Evolutionary conservation across 345 rosid species (phyloP), one percentile per base, ranked within the genome.

Genomic region (Brassica incana): DNA sequence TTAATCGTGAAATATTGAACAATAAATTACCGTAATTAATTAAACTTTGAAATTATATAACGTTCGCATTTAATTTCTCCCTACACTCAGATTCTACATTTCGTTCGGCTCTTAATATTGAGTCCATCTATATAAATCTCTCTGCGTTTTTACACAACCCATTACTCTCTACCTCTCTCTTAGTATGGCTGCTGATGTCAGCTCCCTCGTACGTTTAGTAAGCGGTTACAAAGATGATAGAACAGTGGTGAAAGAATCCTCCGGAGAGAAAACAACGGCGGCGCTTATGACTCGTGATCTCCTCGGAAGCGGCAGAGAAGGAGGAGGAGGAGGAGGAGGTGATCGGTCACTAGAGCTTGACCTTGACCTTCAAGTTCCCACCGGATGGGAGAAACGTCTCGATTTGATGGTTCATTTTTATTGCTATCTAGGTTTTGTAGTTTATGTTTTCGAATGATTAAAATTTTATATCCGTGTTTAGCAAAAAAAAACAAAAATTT

Each of bases 331-430:
- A 20, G 65, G 72, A 11, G 87, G 79, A 40, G 72, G 56, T 0
- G 76, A 84, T 32, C 90, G 87, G 52, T 85, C 86, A 11, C 88
- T 85, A 9, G 98, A 95, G 78, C 87, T 91, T 75, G 97, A 95
- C 87, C 90, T 95, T 16, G 98, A 95, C 45, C 82, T 90, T 65
- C 91, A 90, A 77, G 99, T 91, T 11, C 99, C 99, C 7, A 45
- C 52, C 10, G 98, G 99, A 50, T 95, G 88, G 87, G 99, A 95
- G 70, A 95, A 95, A 82, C 91, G 94, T 4, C 90, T 95, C 27
- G 98, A 95, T 40, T 85, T 95, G 80, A 89, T 87, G 92, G 99
- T 95, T 70, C 50, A 40, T 69, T 59, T 23, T 60, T 5, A 25
- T 64, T 35, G 29, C 56, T 71, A 9, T n/a, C 60, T 27, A 58